phyloP scores from a whole-genome alignment of 2,329 filamentous ascomycete species.

The Cladosporium sp. region DNA sequence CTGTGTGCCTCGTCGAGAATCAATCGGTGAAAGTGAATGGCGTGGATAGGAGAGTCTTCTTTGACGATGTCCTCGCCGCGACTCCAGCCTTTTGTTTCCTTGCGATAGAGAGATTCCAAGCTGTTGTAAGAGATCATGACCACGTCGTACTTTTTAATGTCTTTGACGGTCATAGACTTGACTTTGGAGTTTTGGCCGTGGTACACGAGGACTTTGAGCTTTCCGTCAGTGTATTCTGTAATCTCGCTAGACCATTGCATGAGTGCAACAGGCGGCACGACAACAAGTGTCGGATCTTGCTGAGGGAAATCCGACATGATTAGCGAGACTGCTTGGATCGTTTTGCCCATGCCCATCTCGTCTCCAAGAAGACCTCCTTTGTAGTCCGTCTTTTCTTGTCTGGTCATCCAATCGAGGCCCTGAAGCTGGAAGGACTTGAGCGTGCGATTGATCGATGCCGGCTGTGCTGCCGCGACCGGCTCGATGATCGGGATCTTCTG shows the following conservation, averaged over 20 bases:
- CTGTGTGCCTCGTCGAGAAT: conserved; percentile 94
- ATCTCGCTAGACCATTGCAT: conserved; percentile 78
- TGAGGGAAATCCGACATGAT: conserved; percentile 97
- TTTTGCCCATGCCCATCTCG: conserved; percentile 99
- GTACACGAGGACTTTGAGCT: conserved; percentile 82
- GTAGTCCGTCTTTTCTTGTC: conserved; percentile 79
- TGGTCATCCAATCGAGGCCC: conserved; percentile 88
- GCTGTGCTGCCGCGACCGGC: conserved; percentile 61
- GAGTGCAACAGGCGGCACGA: conserved; percentile 86
- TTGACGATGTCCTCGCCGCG: conserved; percentile 75
- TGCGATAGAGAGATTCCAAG: conserved; percentile 84
- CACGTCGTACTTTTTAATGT: conserved; percentile 78
- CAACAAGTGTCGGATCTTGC: conserved; percentile 73
- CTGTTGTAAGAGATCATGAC: conserved; percentile 96
- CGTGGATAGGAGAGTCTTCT: conserved; percentile 69
- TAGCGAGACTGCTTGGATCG: conserved; percentile 92
- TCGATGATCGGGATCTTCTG: conserved; percentile 62
- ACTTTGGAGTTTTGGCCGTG: conserved; percentile 81
- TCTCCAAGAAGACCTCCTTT: conserved; percentile 88
- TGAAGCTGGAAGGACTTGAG: conserved; percentile 92
- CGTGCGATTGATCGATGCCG: conserved; percentile 68
- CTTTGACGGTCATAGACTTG: conserved; percentile 67
- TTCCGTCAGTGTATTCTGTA: conserved; percentile 69
- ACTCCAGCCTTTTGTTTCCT: conserved; percentile 84
- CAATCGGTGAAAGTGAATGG: conserved; percentile 79